Base-by-base conservation (phyloP, 2,329 filamentous ascomycete species). In the Uncinocarpus reesii region DNA sequence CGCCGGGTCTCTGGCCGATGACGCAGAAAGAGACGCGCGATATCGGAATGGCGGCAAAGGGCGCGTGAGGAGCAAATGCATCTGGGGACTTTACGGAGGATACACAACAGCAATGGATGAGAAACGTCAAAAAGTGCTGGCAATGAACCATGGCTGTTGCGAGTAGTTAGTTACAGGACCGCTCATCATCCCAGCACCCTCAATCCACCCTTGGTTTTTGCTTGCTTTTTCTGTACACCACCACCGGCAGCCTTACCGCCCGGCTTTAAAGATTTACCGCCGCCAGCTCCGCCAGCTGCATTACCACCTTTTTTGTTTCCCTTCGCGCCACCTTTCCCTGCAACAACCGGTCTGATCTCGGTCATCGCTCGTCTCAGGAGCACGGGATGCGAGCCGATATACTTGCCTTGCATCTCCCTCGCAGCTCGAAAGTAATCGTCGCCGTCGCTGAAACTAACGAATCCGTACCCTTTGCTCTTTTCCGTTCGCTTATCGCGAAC, bases 391-490 rank as follows among this genome's bases (percentile, higher is more conserved):
- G 88, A 95, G 60, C 94, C 90, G 62, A 98, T 96, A 68, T 98
- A 98, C 71, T 98, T 96, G 58, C 89, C 89, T 61, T 95, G 86
- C 92, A 96, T 96, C 71, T 96, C 90, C 70, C 92, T 88, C 59
- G 88, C 90, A 1, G 92, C 90, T 60, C 86, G 80, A 73, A 98
- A 96, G 65, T 93, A 96, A 61, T 95, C 89, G 65, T 98, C 92
- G 24, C 88, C 86, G 62, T 95, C 86, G 59, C 82, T 84, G 69
- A 98, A 96, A 66, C 86, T 92, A 48, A 98, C 89, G 62, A 98
- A 98, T 2, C 92, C 92, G 63, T 86, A 98, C 0, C 90, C 92
- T 64, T 92, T 94, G 61, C 86, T 93, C 71, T 98, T 98, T 48
- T 85, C 92, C 0, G 90, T 95, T 51, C 88, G 81, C 73, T 95